These are phyloP conservation scores for Microcyclospora pomicola DNA, from an alignment of 2,329 filamentous ascomycete genomes.

Conservation along the genomic window DNA sequence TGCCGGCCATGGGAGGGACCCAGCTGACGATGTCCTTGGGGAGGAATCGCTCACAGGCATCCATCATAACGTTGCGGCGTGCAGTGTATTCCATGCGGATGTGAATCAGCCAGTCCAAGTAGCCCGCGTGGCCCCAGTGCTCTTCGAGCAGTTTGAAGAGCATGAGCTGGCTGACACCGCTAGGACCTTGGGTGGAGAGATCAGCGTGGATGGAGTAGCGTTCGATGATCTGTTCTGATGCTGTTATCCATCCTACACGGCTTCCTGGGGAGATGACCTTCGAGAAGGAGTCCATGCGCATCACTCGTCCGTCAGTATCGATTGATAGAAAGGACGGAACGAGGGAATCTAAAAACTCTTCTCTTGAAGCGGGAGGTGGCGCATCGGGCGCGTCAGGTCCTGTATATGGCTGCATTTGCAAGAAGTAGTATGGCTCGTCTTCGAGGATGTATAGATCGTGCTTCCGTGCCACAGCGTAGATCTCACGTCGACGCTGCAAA, in stretches of 20 bases:
- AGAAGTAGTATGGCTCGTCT: conserved; percentile 89
- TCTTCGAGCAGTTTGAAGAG: conserved; percentile 86
- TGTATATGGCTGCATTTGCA: conserved; percentile 71
- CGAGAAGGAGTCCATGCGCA: conserved; percentile 85
- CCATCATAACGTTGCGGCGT: conserved; percentile 61
- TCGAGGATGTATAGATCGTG: conserved; percentile 81
- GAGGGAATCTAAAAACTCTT: conserved; percentile 60
- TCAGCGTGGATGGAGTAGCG: conserved; percentile 73
- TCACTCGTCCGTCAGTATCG: conserved; percentile 72
- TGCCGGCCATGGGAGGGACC: conserved; percentile 69
- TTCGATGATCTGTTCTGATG: conserved; percentile 69
- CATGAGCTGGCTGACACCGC: conserved; percentile 69
- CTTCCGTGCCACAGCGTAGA: conserved; percentile 68
- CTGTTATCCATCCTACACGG: conserved; percentile 83
- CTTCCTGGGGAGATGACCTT: conserved; percentile 86
- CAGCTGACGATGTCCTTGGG: conserved; percentile 64
- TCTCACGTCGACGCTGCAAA: conserved; percentile 48
- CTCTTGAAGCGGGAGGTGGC: conserved; percentile 46
- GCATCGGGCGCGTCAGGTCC: conserved; percentile 37
- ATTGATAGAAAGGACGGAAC: conserved; percentile 70
- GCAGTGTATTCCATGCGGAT: conserved; percentile 68
- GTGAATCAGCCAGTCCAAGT: conserved; percentile 77
- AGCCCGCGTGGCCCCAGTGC: conserved; percentile 84
- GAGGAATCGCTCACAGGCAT: conserved; percentile 65
- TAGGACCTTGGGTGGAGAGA: conserved; percentile 70